A percentile compares a stretch with the other conserved stretches of the same genome.
Conservation (phyloP, 2,329 filamentous ascomycete genomes). For the Hypoxylon rubiginosum region DNA sequence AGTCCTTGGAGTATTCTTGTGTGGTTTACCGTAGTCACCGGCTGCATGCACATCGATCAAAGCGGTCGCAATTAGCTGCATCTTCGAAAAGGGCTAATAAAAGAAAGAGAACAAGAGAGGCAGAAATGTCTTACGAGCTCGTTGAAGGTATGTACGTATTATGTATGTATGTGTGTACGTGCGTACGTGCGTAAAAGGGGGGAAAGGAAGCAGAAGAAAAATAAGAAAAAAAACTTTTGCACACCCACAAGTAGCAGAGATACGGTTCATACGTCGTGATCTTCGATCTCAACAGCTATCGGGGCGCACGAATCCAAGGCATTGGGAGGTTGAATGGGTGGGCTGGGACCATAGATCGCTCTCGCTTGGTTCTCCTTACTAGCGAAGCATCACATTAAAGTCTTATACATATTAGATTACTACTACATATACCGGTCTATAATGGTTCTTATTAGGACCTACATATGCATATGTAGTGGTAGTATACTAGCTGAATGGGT, state of each 20-base stretch:
- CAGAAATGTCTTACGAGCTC: not conserved
- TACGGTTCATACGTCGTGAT: slow-evolving; percentile 19
- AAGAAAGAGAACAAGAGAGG: slow-evolving; percentile 9
- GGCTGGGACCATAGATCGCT: slow-evolving; percentile 6
- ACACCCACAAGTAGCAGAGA: slow-evolving; percentile 11
- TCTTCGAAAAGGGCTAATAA: slow-evolving; percentile 15
- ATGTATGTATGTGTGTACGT: not conserved
- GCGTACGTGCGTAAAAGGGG: not conserved
- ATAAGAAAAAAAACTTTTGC: not conserved
- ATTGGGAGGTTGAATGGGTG: slow-evolving; percentile 34
- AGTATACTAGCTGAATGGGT: not conserved
- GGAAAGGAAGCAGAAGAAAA: slow-evolving; percentile 1
- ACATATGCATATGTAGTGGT: slow-evolving; percentile 1
- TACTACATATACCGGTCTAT: slow-evolving; percentile 6
- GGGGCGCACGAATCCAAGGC: slow-evolving; percentile 30
- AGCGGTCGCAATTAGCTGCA: slow-evolving; percentile 26
- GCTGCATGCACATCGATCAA: slow-evolving; percentile 42
- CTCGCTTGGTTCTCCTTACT: slow-evolving; percentile 20
- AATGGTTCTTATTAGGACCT: not conserved
- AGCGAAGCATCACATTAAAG: not conserved
- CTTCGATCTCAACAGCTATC: slow-evolving; percentile 33
- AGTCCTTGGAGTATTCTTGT: slow-evolving; percentile 5
- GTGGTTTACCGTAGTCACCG: slow-evolving; percentile 18
- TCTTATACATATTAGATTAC: slow-evolving; percentile 20
- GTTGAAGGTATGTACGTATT: not conserved